Base-by-base conservation (phyloP, 148 eudicot genomes). In the Agrostemma githago region DNA sequence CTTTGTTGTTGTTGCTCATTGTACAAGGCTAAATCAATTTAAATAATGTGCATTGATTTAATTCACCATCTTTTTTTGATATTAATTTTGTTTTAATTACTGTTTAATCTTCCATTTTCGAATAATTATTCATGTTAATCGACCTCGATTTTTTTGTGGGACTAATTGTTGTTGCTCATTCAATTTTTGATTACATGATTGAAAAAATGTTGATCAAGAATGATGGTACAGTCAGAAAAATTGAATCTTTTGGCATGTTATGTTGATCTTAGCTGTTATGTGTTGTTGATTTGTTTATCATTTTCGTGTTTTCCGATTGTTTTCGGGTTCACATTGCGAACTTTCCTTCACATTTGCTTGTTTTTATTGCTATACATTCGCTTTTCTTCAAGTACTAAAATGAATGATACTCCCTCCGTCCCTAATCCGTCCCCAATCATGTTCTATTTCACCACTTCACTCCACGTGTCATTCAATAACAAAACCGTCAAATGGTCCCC, bases 311-410 rank as follows among this genome's bases (percentile, higher is more conserved):
- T 56, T 66, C 21, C 58, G 63, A 56, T 66, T 34, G 10, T 66
- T 74, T 61, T 37, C 3, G 48, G 11, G 72, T 72, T 78, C 65
- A 56, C 68, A 79, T 69, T 72, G 14, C 67, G 51, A 16, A 57
- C 3, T 17, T 4, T 61, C 58, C 4, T 19, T 15, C 44, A 63
- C 70, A 21, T 60, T 40, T 72, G 12, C 0, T 53, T 54, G 64
- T 2, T 42, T 42, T 73, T 62, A 46, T 76, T 73, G 61, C 17
- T 21, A 43, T 17, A 43, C 20, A 60, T 59, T 19, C 14, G 39
- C 61, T 6, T 42, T 72, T 16, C 4, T 67, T 21, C 6, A 57
- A 58, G 46, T 17, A 65, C 21, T 64, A 21, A 16, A 64, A 26
- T 26, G 34, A 26, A 26, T 26, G 34, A 26, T 26, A 26, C 34